phyloP scores from a whole-genome alignment of 345 rosid species.

The Punica granatum region DNA sequence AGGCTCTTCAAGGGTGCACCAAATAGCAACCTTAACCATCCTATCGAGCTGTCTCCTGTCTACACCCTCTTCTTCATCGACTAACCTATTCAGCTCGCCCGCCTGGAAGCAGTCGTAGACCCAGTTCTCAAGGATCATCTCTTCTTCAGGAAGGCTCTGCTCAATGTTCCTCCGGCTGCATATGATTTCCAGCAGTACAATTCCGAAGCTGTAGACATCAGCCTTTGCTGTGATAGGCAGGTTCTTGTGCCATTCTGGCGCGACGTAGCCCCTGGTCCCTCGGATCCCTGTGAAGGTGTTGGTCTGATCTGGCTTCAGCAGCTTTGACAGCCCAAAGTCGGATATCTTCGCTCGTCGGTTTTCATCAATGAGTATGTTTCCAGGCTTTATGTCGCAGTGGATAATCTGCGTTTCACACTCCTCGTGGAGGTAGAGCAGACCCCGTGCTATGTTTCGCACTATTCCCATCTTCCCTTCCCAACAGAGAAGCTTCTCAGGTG shows the following conservation, averaged over 20 bases:
- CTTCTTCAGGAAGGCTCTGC: constrained; percentile 5
- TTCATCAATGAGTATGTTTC: constrained; percentile 21
- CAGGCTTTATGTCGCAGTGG: constrained; percentile 27
- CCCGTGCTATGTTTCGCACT: constrained; percentile 21
- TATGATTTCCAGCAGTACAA: constrained; percentile 23
- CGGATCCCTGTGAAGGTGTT: constrained; percentile 16
- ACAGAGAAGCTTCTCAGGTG: constrained; percentile 4
- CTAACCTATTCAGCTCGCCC: constrained; percentile 13
- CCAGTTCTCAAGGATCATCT: constrained; percentile 20
- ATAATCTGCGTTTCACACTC: constrained; percentile 24
- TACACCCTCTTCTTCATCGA: constrained; percentile 15
- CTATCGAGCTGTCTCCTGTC: constrained; percentile 16
- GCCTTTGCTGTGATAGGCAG: constrained; percentile 10
- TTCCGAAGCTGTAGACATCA: constrained; percentile 23
- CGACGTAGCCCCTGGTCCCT: constrained; percentile 33
- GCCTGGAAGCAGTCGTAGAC: constrained; percentile 18
- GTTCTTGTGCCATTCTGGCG: constrained; percentile 23
- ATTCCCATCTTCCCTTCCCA: constrained; percentile 15
- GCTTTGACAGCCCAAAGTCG: constrained; percentile 25
- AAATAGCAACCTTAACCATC: constrained; percentile 23
- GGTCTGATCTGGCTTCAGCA: constrained; percentile 23
- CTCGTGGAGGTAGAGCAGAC: constrained; percentile 18
- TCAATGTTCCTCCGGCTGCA: constrained; percentile 14
- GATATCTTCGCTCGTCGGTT: constrained; percentile 14
- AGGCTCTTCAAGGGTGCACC: constrained; percentile 23